Evolutionary conservation across 2,329 filamentous ascomycete species (phyloP).

Genomic region (Penicillium thymicola): DNA sequence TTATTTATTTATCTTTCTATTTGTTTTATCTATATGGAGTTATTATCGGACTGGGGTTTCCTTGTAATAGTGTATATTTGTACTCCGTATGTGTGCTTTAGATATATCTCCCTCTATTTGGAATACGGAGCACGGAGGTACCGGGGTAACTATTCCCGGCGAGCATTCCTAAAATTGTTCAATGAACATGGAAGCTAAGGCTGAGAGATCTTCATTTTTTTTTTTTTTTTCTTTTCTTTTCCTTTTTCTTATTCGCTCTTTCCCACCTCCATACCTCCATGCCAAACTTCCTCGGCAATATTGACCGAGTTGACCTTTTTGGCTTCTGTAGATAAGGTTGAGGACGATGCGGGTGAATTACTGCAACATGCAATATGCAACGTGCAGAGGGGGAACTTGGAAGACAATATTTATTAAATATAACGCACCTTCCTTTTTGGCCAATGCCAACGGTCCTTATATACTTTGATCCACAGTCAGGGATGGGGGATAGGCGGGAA

Average conservation of each 20-base stretch:
- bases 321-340: conserved; percentile 4
- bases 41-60: neutral
- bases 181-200: neutral
- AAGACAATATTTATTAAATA: neutral
- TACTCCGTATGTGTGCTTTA: too few relatives aligned
- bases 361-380: neutral
- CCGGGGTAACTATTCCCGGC: neutral
- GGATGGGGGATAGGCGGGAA: neutral
- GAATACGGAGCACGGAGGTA: neutral
- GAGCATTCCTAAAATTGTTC: neutral
- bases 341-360: conserved; percentile 1
- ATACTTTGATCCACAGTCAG: neutral
- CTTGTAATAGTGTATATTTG: neutral
- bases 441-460: neutral
- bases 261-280: neutral
- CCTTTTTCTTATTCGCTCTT: neutral
- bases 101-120: neutral
- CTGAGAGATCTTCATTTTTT: neutral
- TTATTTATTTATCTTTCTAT: neutral
- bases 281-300: neutral
- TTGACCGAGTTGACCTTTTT: neutral
- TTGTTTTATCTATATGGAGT: neutral
- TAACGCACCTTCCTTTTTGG: neutral
- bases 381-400: neutral
- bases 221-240: neutral